Percentiles rank a stretch among this genome's conserved stretches.
Conservation (phyloP, 148 eudicot genomes). For the Vaccinium macrocarpon region DNA sequence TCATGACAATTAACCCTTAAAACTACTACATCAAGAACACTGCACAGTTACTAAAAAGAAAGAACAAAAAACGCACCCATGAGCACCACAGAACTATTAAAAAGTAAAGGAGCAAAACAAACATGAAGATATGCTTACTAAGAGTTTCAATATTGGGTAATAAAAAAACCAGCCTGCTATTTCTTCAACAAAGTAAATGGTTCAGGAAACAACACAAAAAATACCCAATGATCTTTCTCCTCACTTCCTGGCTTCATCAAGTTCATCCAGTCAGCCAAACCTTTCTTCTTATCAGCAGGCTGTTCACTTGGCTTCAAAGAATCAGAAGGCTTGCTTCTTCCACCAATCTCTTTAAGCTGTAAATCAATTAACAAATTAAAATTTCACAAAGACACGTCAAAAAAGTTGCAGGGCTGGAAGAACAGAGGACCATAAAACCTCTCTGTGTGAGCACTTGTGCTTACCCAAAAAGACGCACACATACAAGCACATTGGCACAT, state of each 20-base stretch:
- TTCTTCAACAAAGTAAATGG: background rate
- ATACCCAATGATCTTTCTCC: conserved; percentile 97
- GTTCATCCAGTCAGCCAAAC: conserved; percentile 70
- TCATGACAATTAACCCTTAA: too few species aligned
- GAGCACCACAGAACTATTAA: background rate
- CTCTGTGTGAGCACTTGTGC: background rate
- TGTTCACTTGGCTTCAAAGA: conserved; percentile 50
- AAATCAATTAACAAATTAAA: conserved; percentile 9
- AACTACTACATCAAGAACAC: too few species aligned
- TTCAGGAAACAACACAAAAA: background rate
- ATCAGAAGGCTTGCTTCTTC: conserved; percentile 59
- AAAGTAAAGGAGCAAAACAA: background rate
- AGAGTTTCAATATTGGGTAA: background rate
- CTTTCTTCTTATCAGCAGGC: conserved; percentile 74
- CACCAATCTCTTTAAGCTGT: conserved; percentile 92
- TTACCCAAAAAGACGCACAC: background rate
- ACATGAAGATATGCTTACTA: background rate
- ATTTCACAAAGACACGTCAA: background rate
- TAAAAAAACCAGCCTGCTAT: background rate
- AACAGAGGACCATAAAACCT: background rate
- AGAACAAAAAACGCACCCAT: background rate
- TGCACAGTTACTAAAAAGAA: background rate
- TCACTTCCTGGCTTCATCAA: conserved; percentile 74
- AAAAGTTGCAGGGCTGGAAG: background rate
- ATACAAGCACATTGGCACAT: background rate